Conservation (phyloP, 1,139 yeast species). For the Suhomyces coccinellae region DNA sequence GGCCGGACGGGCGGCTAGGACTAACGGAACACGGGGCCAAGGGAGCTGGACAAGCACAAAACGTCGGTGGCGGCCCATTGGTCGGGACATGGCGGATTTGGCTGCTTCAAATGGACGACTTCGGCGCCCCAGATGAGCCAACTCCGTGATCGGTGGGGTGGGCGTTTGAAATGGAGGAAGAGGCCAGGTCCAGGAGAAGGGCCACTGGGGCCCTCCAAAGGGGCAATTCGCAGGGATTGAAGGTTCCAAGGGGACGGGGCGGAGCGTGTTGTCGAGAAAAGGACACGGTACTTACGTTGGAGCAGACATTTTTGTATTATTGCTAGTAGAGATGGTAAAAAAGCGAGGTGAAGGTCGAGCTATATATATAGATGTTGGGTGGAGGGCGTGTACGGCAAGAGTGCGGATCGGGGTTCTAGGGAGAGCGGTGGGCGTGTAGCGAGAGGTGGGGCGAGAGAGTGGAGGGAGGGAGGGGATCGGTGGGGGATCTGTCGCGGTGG, state of each 20-base stretch:
- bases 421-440: not conserved
- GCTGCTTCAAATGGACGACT: too few species aligned
- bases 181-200: too few species aligned
- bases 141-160: not conserved
- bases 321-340: conserved; percentile 5
- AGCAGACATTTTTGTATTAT: conserved; percentile 34
- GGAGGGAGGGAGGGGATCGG: too few species aligned
- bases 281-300: conserved; percentile 43
- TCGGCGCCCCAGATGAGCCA: not conserved
- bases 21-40: too few species aligned
- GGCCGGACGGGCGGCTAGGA: too few species aligned
- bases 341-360: not conserved
- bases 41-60: too few species aligned
- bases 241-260: not conserved
- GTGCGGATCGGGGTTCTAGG: not conserved
- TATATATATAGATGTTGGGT: conserved; percentile 13
- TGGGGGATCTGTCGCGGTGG: too few species aligned
- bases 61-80: too few species aligned
- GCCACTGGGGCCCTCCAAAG: too few species aligned
- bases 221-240: not conserved
- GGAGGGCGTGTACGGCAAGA: conserved; percentile 9
- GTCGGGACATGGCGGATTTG: too few species aligned
- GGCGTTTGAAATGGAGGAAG: too few species aligned
- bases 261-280: not conserved
- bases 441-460: too few species aligned